Evolutionary conservation across 2,329 filamentous ascomycete genomes (phyloP), one percentile per base, ranked within the genome.

Genomic region (Fusarium sp.): DNA sequence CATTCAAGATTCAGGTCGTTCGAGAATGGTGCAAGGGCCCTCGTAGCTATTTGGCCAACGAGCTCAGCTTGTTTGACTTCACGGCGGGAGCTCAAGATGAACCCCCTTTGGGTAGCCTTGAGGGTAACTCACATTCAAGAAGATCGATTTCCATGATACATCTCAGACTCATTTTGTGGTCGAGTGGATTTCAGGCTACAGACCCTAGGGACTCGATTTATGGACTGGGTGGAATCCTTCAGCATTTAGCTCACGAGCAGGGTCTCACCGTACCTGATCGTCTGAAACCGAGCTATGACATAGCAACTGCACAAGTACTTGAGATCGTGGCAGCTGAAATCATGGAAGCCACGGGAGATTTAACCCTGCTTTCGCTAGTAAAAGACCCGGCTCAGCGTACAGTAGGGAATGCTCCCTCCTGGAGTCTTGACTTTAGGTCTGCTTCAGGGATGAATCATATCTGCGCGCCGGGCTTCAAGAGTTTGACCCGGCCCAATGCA

Each of bases 21-120:
- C 53, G 53, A 0, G 53, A 57, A 24, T 57, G 53, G 53, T 57
- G 53, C 2, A 51, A 57, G 28, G 53, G 53, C 0, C 8, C 28
- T 3, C 24, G 8, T 2, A 57, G 53, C 17, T 21, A 50, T 2
- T 51, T 34, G 44, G 22, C 19, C 2, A 19, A 34, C 6, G 44
- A 22, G 7, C 19, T 57, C 1, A 26, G 17, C 15, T 10, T 52
- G 1, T 1, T 57, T 13, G 53, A 57, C 9, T 52, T 57, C 21
- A 57, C 53, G 8, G 53, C 53, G 4, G 53, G 53, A n/a, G 33
- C 52, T 4, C 19, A n/a, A 3, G 36, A 52, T 8, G 43, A 24
- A 3, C 9, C 14, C 7, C 21, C 31, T 7, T 28, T n/a, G 4
- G 8, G 2, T 22, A 21, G 17, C 14, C 13, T 26, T 3, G 13